Base-by-base conservation (phyloP, 164 flowering plant species). In the Protea cynaroides region DNA sequence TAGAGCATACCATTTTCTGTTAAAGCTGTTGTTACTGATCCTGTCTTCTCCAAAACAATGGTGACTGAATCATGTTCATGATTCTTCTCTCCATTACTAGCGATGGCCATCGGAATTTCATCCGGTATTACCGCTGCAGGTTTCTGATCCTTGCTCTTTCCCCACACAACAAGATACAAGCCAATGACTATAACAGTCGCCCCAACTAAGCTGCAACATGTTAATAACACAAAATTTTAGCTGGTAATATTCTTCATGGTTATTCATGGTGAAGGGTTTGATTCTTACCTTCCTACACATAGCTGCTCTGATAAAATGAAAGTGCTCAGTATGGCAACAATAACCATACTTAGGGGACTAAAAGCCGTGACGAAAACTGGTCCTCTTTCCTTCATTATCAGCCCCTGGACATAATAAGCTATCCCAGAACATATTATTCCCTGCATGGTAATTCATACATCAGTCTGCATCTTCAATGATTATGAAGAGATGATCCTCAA, bases 311-410 rank as follows among this genome's bases (percentile, higher is more conserved):
- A 64, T 5, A 83, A 66, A 40, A 85, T 74, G 57, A 72, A 18
- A 25, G 84, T 70, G 0, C 77, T 81, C 7, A 82, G 60, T 23
- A 64, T 49, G 17, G 86, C 74, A 1, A 76, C 82, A 21, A 85
- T 71, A 66, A 83, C 68, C 90, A 83, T 82, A 67, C 78, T 74
- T 0, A 85, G 72, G 46, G 90, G 90, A 66, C 75, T 80, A 66
- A 85, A 83, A 3, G 86, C 82, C 0, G 83, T 79, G 0, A 78
- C 81, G 24, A 85, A 83, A 9, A 83, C 87, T 0, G 90, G 86
- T 0, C 84, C 90, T 68, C 83, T 73, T 17, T 70, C 70, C 63
- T 72, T 73, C 78, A 80, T 74, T 23, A 83, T 83, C 17, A 79
- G n/a, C 1, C 83, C 87, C 75, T 85, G 87, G n/a, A 85, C 76